Conservation (phyloP, 2,329 filamentous ascomycete genomes). For the Didymella glomerata region DNA sequence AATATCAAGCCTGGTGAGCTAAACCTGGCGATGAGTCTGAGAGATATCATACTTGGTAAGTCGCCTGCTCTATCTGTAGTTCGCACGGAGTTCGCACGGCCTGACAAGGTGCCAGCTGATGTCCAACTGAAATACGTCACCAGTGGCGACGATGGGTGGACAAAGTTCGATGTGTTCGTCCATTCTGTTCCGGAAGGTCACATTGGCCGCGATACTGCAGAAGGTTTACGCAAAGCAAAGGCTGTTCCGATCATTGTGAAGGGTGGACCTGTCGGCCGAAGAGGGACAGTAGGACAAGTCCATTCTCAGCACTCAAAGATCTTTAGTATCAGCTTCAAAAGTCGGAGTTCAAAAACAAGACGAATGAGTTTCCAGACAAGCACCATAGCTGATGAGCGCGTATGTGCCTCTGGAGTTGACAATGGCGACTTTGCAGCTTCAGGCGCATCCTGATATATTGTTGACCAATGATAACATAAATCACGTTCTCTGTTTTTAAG, state of each 20-base stretch:
- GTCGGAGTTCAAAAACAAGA: background rate
- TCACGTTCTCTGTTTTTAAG: too few relatives aligned
- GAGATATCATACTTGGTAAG: background rate
- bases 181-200: background rate
- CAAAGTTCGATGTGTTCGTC: background rate
- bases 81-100: background rate
- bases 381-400: background rate
- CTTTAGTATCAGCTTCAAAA: background rate
- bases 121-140: background rate
- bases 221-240: background rate
- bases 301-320: background rate
- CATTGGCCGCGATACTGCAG: background rate
- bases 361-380: background rate
- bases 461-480: too few relatives aligned
- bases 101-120: background rate
- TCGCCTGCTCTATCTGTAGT: background rate
- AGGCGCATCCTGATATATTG: too few relatives aligned
- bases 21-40: background rate
- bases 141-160: background rate
- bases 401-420: background rate
- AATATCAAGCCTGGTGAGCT: background rate
- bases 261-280: background rate
- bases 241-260: background rate
- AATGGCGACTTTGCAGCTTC: too few relatives aligned
- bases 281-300: background rate